phyloP scores from a whole-genome alignment of 2,329 filamentous ascomycete species.

The Penicillium sp. region DNA sequence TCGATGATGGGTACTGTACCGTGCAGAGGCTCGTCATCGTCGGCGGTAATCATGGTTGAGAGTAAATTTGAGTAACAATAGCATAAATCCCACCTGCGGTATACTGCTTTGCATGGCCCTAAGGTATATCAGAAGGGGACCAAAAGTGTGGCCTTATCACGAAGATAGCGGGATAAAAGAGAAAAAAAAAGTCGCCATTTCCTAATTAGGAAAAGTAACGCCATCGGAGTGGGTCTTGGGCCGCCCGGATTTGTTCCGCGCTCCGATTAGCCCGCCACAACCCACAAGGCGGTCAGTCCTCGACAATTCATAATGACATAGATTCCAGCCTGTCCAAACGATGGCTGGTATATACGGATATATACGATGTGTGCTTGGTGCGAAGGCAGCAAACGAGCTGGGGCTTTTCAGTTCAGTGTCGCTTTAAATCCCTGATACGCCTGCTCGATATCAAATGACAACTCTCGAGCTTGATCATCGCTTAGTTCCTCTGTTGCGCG shows the following conservation, averaged over 20 bases:
- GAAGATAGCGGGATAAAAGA: constrained; percentile 3
- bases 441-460: constrained; percentile 89
- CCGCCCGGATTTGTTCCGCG: constrained; percentile 10
- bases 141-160: constrained; percentile 5
- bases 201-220: constrained; percentile 15
- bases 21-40: constrained; percentile 35
- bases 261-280: not conserved
- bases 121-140: not conserved
- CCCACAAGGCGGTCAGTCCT: constrained; percentile 4
- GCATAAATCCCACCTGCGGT: not conserved
- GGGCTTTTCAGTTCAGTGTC: constrained; percentile 54
- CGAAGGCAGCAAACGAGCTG: too few species aligned
- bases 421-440: constrained; percentile 93
- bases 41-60: constrained; percentile 31
- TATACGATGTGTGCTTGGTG: not conserved
- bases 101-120: not conserved
- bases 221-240: constrained; percentile 13
- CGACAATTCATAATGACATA: not conserved
- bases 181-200: constrained; percentile 17
- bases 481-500: constrained; percentile 85
- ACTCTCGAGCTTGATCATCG: constrained; percentile 80
- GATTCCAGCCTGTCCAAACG: not conserved
- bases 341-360: not conserved
- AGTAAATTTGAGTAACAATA: not conserved
- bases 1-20: constrained; percentile 24